A percentile compares a stretch with the other conserved stretches of the same genome.
phyloP scores from a whole-genome alignment of 306 rosid species.

The Cucumis hystrix region DNA sequence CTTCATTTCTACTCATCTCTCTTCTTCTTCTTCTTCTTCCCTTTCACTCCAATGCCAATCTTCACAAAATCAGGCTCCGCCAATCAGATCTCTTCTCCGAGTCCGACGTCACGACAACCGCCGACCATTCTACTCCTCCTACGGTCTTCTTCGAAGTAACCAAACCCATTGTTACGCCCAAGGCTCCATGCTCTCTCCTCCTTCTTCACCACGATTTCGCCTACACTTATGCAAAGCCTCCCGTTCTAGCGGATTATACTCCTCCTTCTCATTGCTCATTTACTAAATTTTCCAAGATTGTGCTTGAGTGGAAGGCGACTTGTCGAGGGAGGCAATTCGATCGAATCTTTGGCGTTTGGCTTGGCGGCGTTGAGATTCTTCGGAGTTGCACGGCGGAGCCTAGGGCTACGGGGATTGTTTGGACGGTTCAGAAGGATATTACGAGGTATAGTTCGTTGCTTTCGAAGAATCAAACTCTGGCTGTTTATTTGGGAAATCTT shows the following conservation, averaged over 20 bases:
- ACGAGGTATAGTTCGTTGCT: slow-evolving; percentile 69
- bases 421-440: slow-evolving; percentile 76
- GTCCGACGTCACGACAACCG: slow-evolving; percentile 2
- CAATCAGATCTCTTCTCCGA: slow-evolving; percentile 10
- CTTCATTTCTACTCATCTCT: not conserved
- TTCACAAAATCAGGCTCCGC: slow-evolving; percentile 34
- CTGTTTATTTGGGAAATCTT: slow-evolving; percentile 63
- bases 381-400: slow-evolving; percentile 94
- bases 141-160: slow-evolving; percentile 61
- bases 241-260: slow-evolving; percentile 43
- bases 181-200: slow-evolving; percentile 42
- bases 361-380: slow-evolving; percentile 72
- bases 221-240: slow-evolving; percentile 52
- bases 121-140: slow-evolving; percentile 24
- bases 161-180: slow-evolving; percentile 53
- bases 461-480: slow-evolving; percentile 40
- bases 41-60: slow-evolving; percentile 28
- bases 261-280: slow-evolving; percentile 56
- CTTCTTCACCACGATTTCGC: slow-evolving; percentile 68
- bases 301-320: slow-evolving; percentile 69
- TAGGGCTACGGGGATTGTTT: slow-evolving; percentile 52
- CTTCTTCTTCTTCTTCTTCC: slow-evolving; percentile 22
- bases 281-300: slow-evolving; percentile 35
- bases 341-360: slow-evolving; percentile 90
- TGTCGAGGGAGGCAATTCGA: slow-evolving; percentile 75